Base-by-base conservation (phyloP, 2,329 filamentous ascomycete genomes). In the Hawksworthiomyces lignivorus region DNA sequence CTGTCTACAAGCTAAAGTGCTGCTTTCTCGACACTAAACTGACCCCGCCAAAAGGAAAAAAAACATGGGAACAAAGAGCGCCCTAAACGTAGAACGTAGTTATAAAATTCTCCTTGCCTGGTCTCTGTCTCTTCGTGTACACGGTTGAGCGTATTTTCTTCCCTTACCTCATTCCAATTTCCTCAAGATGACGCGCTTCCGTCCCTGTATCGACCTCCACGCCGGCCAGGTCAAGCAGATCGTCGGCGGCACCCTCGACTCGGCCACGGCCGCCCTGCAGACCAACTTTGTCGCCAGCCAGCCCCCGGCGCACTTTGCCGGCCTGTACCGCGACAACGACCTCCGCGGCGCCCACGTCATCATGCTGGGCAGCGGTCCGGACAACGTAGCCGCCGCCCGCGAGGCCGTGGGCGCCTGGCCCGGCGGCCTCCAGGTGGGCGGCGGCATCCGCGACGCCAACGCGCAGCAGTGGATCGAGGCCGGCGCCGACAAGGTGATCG, bases 221-320 rank as follows among this genome's bases (percentile, higher is more conserved):
- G 83, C 89, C n/a, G 92, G 92, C 12, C 83, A 90, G 59, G 92
- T 98, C 46, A 98, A 98, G 70, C 92, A 98, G 63, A 98, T 98
- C 54, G 89, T 98, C 30, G 92, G 92, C 53, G 90, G 92, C 46
- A 97, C 92, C 2, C 75, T 98, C 48, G 83, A 84, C 64, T 75
- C 75, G 58, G 62, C 72, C 8, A 75, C 76, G 2, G 61, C 72
- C 7, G 71, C 76, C 43, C 73, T 97, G 43, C 84, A 87, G 66
- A 97, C 90, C 36, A 98, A 98, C 64, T 89, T 87, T 67, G 83
- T 95, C 47, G 96, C 92, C 9, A 76, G 81, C 36, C 80, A 90
- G 48, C 84, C 89, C 9, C 80, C 92, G 3, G 75, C 77, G 4
- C 74, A 95, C 67, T 98, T 87, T 61, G 85, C 89, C 26, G 64